phyloP scores from a whole-genome alignment of 1,284 basidiomycete genomes.

The Leccinum idahoense region DNA sequence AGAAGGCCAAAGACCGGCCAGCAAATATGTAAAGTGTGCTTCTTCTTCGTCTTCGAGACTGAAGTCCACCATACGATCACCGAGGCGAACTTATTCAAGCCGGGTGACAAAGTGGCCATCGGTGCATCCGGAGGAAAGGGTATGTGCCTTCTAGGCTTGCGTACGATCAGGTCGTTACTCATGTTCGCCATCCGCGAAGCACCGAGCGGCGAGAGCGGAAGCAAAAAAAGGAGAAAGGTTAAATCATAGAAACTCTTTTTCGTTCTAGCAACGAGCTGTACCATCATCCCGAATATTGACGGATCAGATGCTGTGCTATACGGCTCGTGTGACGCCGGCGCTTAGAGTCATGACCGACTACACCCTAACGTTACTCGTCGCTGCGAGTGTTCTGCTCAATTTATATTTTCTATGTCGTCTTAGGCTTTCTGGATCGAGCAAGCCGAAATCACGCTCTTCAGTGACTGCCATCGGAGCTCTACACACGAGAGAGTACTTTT shows the following conservation, averaged over 20 bases:
- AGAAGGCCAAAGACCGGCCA: constrained; percentile 97
- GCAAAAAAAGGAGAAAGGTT: constrained; percentile 21
- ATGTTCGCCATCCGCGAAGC: constrained; percentile 22
- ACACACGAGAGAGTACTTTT: constrained; percentile 41
- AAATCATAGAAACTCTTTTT: background rate
- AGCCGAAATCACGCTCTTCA: constrained; percentile 1
- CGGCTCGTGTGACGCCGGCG: too few species aligned
- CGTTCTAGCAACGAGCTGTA: background rate
- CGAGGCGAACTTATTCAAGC: constrained; percentile 75
- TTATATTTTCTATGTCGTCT: constrained; percentile 14
- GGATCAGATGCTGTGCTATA: background rate
- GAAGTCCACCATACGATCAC: constrained; percentile 96
- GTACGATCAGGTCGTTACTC: background rate
- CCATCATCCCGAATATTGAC: background rate
- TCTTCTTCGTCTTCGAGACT: constrained; percentile 96
- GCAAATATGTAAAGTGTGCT: constrained; percentile 93
- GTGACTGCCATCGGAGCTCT: constrained; percentile 16
- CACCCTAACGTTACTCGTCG: constrained; percentile 7
- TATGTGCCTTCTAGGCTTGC: constrained; percentile 26
- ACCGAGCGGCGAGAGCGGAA: constrained; percentile 18
- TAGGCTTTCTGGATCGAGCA: constrained; percentile 3
- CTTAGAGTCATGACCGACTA: background rate
- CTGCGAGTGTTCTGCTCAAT: constrained; percentile 19
- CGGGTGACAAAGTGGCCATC: constrained; percentile 94
- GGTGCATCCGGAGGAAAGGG: constrained; percentile 98